phyloP scores from a whole-genome alignment of 2,329 filamentous ascomycete species.

The Orbilia blumenaviensis region DNA sequence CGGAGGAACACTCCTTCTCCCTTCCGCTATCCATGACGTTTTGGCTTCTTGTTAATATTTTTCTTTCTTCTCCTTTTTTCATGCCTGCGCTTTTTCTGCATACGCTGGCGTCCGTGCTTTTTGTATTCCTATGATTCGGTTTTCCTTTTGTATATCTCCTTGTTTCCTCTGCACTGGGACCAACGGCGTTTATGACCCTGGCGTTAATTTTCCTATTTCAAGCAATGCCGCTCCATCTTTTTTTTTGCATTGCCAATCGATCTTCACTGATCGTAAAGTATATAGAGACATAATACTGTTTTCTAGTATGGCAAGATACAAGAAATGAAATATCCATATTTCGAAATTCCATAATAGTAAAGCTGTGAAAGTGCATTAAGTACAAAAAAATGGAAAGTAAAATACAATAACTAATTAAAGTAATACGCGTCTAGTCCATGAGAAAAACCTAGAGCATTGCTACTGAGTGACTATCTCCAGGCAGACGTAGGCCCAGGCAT shows the following conservation, averaged over 20 bases:
- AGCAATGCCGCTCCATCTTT: background rate
- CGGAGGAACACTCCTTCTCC: too few relatives aligned
- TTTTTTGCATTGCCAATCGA: background rate
- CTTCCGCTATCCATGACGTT: too few relatives aligned
- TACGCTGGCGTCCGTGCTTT: too few relatives aligned
- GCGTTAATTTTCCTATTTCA: background rate
- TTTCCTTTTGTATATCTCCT: background rate
- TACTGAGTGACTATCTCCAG: too few relatives aligned
- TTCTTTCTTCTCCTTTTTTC: background rate
- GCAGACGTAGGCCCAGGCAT: background rate
- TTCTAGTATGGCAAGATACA: background rate
- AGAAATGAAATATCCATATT: too few relatives aligned
- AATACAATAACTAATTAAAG: too few relatives aligned
- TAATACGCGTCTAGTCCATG: too few relatives aligned
- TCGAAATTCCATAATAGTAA: too few relatives aligned
- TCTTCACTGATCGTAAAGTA: background rate
- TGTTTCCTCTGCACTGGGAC: background rate
- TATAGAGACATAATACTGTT: background rate
- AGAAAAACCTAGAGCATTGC: too few relatives aligned
- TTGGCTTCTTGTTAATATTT: conserved; percentile 6
- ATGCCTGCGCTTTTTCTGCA: background rate
- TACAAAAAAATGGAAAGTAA: too few relatives aligned
- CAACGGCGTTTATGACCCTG: background rate
- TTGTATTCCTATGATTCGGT: background rate
- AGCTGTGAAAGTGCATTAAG: too few relatives aligned